Conservation (phyloP, 2,329 filamentous ascomycete species). For the Aspergillus tubingensis region DNA sequence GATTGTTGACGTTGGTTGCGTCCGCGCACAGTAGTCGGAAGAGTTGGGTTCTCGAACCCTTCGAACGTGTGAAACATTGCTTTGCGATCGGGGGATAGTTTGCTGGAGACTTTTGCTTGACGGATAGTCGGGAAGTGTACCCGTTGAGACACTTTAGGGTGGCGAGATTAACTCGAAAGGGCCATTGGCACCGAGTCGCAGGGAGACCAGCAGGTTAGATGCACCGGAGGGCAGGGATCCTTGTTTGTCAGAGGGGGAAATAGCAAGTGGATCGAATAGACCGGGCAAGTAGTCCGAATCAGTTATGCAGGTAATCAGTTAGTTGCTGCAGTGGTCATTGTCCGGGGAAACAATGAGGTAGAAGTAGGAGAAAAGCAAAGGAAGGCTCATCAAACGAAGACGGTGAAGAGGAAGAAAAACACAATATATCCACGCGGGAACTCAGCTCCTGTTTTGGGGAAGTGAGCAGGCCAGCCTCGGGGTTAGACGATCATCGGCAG, state of each 20-base stretch:
- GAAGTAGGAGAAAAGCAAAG: neutral
- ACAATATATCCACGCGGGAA: constrained; percentile 2
- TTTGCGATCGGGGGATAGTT: neutral
- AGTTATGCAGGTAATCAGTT: constrained; percentile 4
- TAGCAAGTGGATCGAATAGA: neutral
- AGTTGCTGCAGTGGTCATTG: constrained; percentile 4
- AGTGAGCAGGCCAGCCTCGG: neutral
- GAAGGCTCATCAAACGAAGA: neutral
- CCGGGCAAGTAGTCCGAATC: neutral
- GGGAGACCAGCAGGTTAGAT: constrained; percentile 7
- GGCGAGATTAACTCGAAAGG: constrained; percentile 8
- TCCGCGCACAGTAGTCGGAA: constrained; percentile 30
- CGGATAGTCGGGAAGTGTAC: neutral
- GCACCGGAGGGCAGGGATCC: constrained; percentile 9
- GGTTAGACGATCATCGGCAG: constrained; percentile 6
- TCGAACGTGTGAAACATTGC: constrained; percentile 48
- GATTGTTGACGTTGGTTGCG: constrained; percentile 39
- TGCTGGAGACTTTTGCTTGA: neutral
- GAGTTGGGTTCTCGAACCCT: constrained; percentile 40
- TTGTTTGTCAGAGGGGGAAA: constrained; percentile 1
- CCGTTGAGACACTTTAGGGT: constrained; percentile 17
- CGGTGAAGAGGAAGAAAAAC: constrained; percentile 1
- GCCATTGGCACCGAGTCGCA: constrained; percentile 13
- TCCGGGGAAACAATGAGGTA: neutral
- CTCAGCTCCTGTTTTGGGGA: neutral